Evolutionary conservation across 345 rosid genomes (phyloP).

Genomic region (Linum usitatissimum): DNA sequence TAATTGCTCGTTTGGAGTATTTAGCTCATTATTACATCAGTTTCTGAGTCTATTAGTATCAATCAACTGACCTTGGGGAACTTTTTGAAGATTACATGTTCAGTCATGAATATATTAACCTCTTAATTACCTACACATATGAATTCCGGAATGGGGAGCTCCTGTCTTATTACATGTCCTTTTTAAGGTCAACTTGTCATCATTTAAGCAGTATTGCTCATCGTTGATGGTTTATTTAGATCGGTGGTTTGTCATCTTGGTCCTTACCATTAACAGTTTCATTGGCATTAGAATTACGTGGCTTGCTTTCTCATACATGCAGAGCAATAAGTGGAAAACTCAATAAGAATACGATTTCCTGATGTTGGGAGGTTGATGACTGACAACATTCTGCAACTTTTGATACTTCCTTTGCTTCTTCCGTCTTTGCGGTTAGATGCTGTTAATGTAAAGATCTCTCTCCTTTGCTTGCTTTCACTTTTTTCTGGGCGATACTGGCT

Average conservation of each 20-base stretch:
- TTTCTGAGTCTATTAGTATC: slow-evolving; percentile 10
- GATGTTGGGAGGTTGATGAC: slow-evolving; percentile 87
- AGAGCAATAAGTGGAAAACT: slow-evolving; percentile 97
- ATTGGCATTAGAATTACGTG: slow-evolving; percentile 12
- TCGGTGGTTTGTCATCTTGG: background rate
- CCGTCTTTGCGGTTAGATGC: slow-evolving; percentile 56
- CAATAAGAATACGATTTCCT: slow-evolving; percentile 73
- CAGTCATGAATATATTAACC: slow-evolving; percentile 91
- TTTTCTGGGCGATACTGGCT: background rate
- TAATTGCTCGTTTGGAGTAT: slow-evolving; percentile 23
- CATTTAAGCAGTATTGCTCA: background rate
- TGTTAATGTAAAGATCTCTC: slow-evolving; percentile 39
- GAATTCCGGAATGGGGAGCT: slow-evolving; percentile 91
- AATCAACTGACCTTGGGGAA: slow-evolving; percentile 10
- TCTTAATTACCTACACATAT: slow-evolving; percentile 73
- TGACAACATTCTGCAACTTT: slow-evolving; percentile 59
- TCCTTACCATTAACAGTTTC: slow-evolving; percentile 1
- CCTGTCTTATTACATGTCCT: slow-evolving; percentile 86
- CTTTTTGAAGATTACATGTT: slow-evolving; percentile 79
- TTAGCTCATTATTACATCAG: background rate
- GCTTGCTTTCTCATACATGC: slow-evolving; percentile 20
- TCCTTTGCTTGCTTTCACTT: slow-evolving; percentile 12
- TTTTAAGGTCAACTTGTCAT: slow-evolving; percentile 53
- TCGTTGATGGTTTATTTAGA: background rate
- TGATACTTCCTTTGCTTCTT: slow-evolving; percentile 81